phyloP scores from a whole-genome alignment of 2,329 filamentous ascomycete genomes.

The Lasiodiplodia gonubiensis region DNA sequence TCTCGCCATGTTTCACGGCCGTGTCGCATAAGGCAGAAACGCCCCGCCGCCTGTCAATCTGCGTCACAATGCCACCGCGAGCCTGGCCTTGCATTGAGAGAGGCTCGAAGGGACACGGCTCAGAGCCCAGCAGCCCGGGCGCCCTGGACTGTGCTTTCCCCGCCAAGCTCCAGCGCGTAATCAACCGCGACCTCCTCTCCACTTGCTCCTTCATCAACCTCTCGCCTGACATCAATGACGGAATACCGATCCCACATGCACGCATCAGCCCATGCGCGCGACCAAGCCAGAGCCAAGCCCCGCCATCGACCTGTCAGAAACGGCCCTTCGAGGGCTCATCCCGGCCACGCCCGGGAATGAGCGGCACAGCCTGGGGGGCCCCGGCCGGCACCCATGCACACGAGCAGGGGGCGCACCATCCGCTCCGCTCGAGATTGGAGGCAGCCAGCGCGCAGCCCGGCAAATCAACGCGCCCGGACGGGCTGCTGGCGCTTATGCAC shows the following conservation, averaged over 20 bases:
- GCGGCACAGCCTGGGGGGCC: conserved; percentile 17
- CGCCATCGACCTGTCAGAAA: conserved; percentile 31
- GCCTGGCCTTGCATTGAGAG: conserved; percentile 4
- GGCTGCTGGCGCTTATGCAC: conserved; percentile 28
- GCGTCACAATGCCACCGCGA: conserved; percentile 18
- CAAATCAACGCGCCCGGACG: conserved; percentile 23
- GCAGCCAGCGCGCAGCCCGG: conserved; percentile 20
- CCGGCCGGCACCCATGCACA: conserved; percentile 3
- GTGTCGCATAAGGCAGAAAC: conserved; percentile 29
- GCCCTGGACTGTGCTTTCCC: background rate
- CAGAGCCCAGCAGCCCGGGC: conserved; percentile 14
- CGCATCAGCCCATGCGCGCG: conserved; percentile 31
- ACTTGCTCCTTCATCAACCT: conserved; percentile 28
- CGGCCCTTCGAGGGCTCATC: conserved; percentile 26
- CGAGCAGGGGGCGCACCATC: conserved; percentile 27
- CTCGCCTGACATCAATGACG: conserved; percentile 31
- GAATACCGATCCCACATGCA: conserved; percentile 29
- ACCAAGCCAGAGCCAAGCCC: conserved; percentile 27
- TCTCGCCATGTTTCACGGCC: conserved; percentile 29
- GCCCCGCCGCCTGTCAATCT: conserved; percentile 30
- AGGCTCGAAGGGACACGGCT: conserved; percentile 21
- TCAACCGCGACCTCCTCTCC: conserved; percentile 16
- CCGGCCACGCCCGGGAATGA: conserved; percentile 27
- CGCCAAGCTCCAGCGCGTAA: conserved; percentile 24
- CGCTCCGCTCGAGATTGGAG: conserved; percentile 26